A percentile compares a stretch with the other conserved stretches of the same genome.
Conservation (phyloP, 1,139 yeast species). For the Williopsis jadinii region DNA sequence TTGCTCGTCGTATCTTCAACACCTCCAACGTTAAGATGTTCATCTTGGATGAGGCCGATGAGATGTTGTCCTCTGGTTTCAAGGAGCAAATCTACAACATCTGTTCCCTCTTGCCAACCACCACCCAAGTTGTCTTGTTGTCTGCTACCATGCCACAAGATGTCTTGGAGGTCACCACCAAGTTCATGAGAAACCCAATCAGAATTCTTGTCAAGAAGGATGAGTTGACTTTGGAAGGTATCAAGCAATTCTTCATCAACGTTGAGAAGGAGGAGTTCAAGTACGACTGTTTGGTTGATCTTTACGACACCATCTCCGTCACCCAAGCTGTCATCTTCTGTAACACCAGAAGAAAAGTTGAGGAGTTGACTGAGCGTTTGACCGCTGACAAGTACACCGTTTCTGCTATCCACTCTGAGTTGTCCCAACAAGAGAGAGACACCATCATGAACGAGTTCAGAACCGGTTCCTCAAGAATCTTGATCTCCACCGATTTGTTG, state of each 20-base stretch:
- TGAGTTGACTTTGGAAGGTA: constrained; percentile 97
- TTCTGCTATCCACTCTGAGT: constrained; percentile 95
- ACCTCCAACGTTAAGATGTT: constrained; percentile 93
- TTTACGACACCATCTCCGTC: constrained; percentile 95
- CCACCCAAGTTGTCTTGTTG: constrained; percentile 92
- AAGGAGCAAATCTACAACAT: constrained; percentile 96
- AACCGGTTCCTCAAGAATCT: constrained; percentile 95
- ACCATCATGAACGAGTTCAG: constrained; percentile 98
- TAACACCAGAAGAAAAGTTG: constrained; percentile 98
- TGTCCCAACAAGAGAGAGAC: constrained; percentile 96
- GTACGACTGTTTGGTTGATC: constrained; percentile 92
- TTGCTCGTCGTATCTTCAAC: constrained; percentile 85
- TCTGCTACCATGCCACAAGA: constrained; percentile 98
- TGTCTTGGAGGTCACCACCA: constrained; percentile 92
- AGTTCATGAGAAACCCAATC: constrained; percentile 96
- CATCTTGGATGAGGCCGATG: constrained; percentile 99
- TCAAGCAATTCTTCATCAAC: constrained; percentile 91
- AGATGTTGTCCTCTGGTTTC: constrained; percentile 95
- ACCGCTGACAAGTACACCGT: constrained; percentile 88
- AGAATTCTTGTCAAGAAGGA: constrained; percentile 97
- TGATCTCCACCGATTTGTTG: constrained; percentile 94
- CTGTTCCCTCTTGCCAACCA: constrained; percentile 87
- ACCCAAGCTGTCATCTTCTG: constrained; percentile 99
- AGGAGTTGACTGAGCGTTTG: constrained; percentile 82
- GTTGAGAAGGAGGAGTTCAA: constrained; percentile 92